A percentile compares a stretch with the other conserved stretches of the same genome.
phyloP scores from a whole-genome alignment of 306 rosid genomes.

The Prunus campanulata region DNA sequence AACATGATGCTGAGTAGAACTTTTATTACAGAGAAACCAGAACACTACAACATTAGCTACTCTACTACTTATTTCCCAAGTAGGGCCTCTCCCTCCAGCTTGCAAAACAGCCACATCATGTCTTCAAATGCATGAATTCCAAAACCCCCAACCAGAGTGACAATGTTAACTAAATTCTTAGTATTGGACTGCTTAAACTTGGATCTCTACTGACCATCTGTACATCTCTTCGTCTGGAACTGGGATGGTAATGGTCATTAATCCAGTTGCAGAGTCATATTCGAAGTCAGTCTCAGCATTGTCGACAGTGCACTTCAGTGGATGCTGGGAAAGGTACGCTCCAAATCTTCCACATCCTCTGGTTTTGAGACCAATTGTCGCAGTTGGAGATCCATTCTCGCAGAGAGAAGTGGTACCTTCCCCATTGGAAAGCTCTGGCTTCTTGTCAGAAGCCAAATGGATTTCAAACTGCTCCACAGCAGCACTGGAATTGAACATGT shows the following conservation, averaged over 20 bases:
- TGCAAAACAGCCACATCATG: neutral
- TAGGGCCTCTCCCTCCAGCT: neutral
- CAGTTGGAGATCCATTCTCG: conserved; percentile 37
- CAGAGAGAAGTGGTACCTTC: conserved; percentile 37
- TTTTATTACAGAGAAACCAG: conserved; percentile 1
- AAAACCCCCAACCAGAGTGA: neutral
- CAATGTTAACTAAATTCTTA: neutral
- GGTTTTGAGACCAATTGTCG: conserved; percentile 47
- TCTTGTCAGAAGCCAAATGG: conserved; percentile 31
- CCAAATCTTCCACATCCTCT: conserved; percentile 85
- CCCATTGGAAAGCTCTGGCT: conserved; percentile 44
- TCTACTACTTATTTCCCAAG: neutral
- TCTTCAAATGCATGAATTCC: neutral
- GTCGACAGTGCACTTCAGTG: conserved; percentile 50
- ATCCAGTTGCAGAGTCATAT: conserved; percentile 55
- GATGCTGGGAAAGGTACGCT: conserved; percentile 62
- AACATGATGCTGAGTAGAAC: neutral
- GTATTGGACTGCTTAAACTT: conserved; percentile 39
- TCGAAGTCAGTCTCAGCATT: conserved; percentile 35
- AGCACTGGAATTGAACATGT: conserved; percentile 79
- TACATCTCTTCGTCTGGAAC: conserved; percentile 56
- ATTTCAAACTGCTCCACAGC: conserved; percentile 64
- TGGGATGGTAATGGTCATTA: conserved; percentile 54
- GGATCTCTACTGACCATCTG: conserved; percentile 62
- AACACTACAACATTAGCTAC: neutral